Percentiles rank a stretch among this genome's conserved stretches.
Evolutionary conservation across 176 grass and related monocot genomes (phyloP).

Genomic region (Tillandsia leiboldiana): DNA sequence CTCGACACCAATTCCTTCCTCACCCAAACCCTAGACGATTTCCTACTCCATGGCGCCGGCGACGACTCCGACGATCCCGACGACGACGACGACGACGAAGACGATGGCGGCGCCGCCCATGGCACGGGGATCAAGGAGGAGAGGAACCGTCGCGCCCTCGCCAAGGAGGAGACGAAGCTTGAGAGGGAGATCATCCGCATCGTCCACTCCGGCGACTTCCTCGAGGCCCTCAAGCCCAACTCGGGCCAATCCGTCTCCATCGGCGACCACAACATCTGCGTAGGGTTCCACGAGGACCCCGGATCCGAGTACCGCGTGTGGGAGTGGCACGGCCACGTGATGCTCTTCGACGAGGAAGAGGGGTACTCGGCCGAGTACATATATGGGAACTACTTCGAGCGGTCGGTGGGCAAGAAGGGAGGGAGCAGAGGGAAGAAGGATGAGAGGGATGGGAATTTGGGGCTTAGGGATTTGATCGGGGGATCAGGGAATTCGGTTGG

Average conservation of each 20-base stretch:
- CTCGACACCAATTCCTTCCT: conserved; percentile 96
- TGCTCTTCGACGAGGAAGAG: conserved; percentile 87
- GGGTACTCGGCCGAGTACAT: conserved; percentile 92
- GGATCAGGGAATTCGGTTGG: conserved; percentile 18
- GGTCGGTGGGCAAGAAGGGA: conserved; percentile 32
- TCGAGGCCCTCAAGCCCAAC: conserved; percentile 67
- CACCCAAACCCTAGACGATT: conserved; percentile 68
- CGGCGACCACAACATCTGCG: conserved; percentile 81
- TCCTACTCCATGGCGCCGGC: conserved; percentile 64
- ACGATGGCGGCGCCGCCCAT: conserved; percentile 12
- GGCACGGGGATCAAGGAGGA: conserved; percentile 13
- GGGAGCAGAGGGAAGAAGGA: conserved; percentile 50
- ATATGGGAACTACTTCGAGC: conserved; percentile 89
- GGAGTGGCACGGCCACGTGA: conserved; percentile 99
- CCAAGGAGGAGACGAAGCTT: conserved; percentile 66
- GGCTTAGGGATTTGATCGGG: conserved; percentile 73
- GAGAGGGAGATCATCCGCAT: conserved; percentile 80
- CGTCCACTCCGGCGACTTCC: conserved; percentile 47
- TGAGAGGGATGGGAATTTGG: conserved; percentile 40
- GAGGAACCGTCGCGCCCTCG: conserved; percentile 42
- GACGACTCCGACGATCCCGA: conserved; percentile 27
- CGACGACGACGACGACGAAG: conserved; percentile 1
- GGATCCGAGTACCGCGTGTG: conserved; percentile 80
- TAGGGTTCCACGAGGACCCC: conserved; percentile 68
- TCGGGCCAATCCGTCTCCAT: conserved; percentile 80